Percentiles rank a stretch among this genome's conserved stretches.
Evolutionary conservation across 1,284 basidiomycete species (phyloP).

Genomic region (Agroathelia rolfsii): DNA sequence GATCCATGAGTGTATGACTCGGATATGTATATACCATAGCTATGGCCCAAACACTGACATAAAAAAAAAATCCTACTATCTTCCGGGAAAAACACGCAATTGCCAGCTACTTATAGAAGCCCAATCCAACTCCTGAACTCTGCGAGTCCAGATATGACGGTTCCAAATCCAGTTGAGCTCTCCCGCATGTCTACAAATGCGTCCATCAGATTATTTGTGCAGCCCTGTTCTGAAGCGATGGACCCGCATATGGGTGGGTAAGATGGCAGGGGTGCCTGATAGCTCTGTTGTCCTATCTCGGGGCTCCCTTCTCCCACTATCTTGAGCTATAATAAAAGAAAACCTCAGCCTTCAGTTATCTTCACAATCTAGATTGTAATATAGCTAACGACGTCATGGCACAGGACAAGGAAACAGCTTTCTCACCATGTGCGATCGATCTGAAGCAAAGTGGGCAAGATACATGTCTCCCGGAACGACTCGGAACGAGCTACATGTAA

Average conservation of each 20-base stretch:
- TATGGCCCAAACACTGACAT: too few species aligned
- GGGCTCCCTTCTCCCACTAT: too few species aligned
- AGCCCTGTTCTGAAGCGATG: slow-evolving; percentile 27
- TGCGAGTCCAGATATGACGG: background rate
- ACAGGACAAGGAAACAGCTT: slow-evolving; percentile 2
- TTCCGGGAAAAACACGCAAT: too few species aligned
- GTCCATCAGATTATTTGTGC: slow-evolving; percentile 51
- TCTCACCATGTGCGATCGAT: slow-evolving; percentile 68
- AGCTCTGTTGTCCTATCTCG: too few species aligned
- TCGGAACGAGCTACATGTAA: slow-evolving; percentile 38
- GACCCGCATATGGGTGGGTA: slow-evolving; percentile 44
- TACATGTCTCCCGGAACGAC: slow-evolving; percentile 42
- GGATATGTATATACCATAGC: too few species aligned
- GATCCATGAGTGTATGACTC: too few species aligned
- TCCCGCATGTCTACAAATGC: slow-evolving; percentile 57
- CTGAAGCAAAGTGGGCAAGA: slow-evolving; percentile 60
- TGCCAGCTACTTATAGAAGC: too few species aligned
- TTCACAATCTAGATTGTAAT: too few species aligned
- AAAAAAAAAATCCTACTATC: too few species aligned
- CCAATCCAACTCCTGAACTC: background rate
- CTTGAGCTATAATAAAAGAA: too few species aligned
- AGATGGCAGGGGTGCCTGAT: slow-evolving; percentile 34
- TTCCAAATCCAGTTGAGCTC: too few species aligned
- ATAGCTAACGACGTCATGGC: background rate
- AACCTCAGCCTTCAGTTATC: too few species aligned